A percentile compares a stretch with the other conserved stretches of the same genome.
Conservation (phyloP, 306 rosid genomes). For the Trichosanthes cucumerina region DNA sequence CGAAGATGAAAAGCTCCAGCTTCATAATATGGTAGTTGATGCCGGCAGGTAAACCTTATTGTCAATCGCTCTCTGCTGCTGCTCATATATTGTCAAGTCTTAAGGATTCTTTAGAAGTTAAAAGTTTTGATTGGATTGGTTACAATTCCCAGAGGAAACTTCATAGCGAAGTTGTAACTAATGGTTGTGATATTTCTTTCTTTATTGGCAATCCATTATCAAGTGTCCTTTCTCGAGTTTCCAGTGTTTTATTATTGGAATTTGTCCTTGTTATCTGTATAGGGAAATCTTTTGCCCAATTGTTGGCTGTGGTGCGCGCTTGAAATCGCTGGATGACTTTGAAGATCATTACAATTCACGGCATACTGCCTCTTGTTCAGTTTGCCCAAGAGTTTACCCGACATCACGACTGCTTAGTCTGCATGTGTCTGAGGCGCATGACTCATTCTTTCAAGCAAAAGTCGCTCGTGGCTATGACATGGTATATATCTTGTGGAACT, state of each 20-base stretch:
- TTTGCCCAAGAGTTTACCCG: constrained; percentile 83
- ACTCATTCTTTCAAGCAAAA: constrained; percentile 91
- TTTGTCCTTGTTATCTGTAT: constrained; percentile 2
- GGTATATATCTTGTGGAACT: constrained; percentile 28
- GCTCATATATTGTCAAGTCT: not conserved
- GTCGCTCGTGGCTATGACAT: constrained; percentile 73
- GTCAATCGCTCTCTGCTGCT: not conserved
- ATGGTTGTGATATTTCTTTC: not conserved
- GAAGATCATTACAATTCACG: constrained; percentile 86
- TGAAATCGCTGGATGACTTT: constrained; percentile 67
- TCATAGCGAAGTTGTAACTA: not conserved
- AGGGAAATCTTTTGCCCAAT: constrained; percentile 73
- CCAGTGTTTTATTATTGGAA: not conserved
- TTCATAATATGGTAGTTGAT: constrained; percentile 39
- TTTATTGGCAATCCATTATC: not conserved
- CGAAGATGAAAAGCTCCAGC: constrained; percentile 54
- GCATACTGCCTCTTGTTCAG: constrained; percentile 77
- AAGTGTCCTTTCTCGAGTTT: not conserved
- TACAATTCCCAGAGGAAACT: not conserved
- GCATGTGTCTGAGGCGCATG: constrained; percentile 83
- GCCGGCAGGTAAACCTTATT: constrained; percentile 51
- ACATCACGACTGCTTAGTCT: constrained; percentile 69
- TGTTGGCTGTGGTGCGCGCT: constrained; percentile 66
- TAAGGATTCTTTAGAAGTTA: not conserved
- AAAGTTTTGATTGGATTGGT: not conserved